Evolutionary conservation across 2,329 filamentous ascomycete species (phyloP).

Genomic region (Eutypella sp.): DNA sequence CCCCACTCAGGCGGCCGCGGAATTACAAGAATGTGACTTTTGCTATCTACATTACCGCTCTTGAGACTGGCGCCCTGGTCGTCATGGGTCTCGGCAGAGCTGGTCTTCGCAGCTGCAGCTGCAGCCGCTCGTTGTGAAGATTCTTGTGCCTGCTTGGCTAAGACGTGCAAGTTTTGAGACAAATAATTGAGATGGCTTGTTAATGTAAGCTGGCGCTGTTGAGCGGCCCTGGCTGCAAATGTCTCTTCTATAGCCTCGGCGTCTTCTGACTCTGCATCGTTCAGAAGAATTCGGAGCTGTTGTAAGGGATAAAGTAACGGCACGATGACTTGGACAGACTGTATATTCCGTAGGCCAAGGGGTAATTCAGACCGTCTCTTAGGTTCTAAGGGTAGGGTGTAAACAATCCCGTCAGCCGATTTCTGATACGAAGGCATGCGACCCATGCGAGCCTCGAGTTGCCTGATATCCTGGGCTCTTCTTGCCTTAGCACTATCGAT

Average conservation of each 20-base stretch:
- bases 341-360: slow-evolving; percentile 52
- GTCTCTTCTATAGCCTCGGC: slow-evolving; percentile 60
- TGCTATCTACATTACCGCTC: slow-evolving; percentile 37
- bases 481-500: slow-evolving; percentile 57
- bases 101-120: slow-evolving; percentile 8
- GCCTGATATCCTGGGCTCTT: slow-evolving; percentile 61
- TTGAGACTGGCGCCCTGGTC: slow-evolving; percentile 11
- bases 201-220: slow-evolving; percentile 57
- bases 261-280: slow-evolving; percentile 55
- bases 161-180: slow-evolving; percentile 61
- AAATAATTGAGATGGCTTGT: slow-evolving; percentile 74
- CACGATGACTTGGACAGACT: slow-evolving; percentile 62
- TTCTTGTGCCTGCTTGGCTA: slow-evolving; percentile 52
- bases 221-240: slow-evolving; percentile 55
- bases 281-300: slow-evolving; percentile 59
- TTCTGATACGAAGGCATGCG: slow-evolving; percentile 62
- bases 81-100: slow-evolving; percentile 13
- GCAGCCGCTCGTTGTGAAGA: slow-evolving; percentile 6
- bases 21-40: slow-evolving; percentile 65
- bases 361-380: slow-evolving; percentile 58
- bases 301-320: slow-evolving; percentile 69
- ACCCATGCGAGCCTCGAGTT: slow-evolving; percentile 71
- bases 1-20: slow-evolving; percentile 75
- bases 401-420: slow-evolving; percentile 64
- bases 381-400: slow-evolving; percentile 66